Percentiles rank a stretch among this genome's conserved stretches.
phyloP scores from a whole-genome alignment of 208 protist genomes.

The Leishmania turanica region DNA sequence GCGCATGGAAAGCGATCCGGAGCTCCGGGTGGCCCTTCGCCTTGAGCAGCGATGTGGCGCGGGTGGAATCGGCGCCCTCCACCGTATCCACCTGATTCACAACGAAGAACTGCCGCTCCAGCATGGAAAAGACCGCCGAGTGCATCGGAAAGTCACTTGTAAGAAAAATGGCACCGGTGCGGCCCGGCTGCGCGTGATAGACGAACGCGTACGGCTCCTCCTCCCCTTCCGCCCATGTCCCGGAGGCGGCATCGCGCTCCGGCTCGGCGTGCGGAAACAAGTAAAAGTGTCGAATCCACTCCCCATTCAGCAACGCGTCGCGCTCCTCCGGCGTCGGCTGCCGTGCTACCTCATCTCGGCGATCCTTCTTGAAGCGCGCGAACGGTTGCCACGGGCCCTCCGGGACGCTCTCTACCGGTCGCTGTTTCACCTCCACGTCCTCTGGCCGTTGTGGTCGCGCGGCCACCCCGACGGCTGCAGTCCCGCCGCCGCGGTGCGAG shows the following conservation, averaged over 20 bases:
- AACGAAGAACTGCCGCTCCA: constrained; percentile 82
- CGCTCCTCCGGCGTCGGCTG: constrained; percentile 85
- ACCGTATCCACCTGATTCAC: constrained; percentile 69
- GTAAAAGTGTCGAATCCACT: constrained; percentile 90
- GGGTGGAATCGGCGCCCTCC: constrained; percentile 51
- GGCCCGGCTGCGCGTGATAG: constrained; percentile 85
- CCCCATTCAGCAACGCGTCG: constrained; percentile 64
- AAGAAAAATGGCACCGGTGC: constrained; percentile 84
- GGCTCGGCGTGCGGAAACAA: constrained; percentile 46
- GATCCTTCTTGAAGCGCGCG: constrained; percentile 54
- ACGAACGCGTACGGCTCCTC: constrained; percentile 70
- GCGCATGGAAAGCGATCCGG: constrained; percentile 49
- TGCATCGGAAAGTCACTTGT: constrained; percentile 75
- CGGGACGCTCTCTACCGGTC: constrained; percentile 43
- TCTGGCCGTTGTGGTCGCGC: constrained; percentile 13
- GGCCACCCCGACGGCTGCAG: background rate
- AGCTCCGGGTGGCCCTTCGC: constrained; percentile 54
- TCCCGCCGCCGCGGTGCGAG: background rate
- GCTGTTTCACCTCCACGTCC: constrained; percentile 26
- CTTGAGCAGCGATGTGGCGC: constrained; percentile 49
- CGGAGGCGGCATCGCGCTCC: background rate
- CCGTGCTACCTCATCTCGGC: constrained; percentile 25
- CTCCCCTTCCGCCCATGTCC: background rate
- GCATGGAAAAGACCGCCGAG: constrained; percentile 79
- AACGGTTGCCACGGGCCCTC: constrained; percentile 82